Base-by-base conservation (phyloP, 2,329 filamentous ascomycete species). In the Botrytis sinoallii region DNA sequence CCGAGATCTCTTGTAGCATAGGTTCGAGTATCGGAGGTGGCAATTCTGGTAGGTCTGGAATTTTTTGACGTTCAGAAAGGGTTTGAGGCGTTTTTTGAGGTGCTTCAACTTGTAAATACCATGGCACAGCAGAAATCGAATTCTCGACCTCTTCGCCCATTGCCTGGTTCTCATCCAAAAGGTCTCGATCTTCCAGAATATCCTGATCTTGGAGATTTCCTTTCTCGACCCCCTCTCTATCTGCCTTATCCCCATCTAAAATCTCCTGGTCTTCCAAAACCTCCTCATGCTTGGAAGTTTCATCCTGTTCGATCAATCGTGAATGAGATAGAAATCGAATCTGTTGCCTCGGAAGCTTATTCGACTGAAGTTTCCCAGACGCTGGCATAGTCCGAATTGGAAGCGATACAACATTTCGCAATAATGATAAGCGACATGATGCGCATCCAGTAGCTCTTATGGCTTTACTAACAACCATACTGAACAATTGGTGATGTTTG, bases 101-200 rank as follows among this genome's bases (percentile, higher is more conserved):
- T 9, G 83, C 79, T 75, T 93, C 88, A 77, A 93, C 90, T 80
- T 96, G 90, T 42, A 97, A 89, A 82, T 98, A 98, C 96, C 96
- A 98, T 9, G 93, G 93, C 12, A 90, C 72, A 29, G 75, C 60
- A n/a, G 78, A 75, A 18, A 65, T 35, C 35, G 70, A 59, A 38
- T 75, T 69, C 73, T 77, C 75, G 44, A 77, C 66, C 25, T 75
- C 74, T 66, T 74, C 75, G 29, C 74, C 72, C 20, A 66, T 70
- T 73, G 78, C 75, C 60, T 69, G 55, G 35, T 72, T 60, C 38
- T 72, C 64, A 66, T 38, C 22, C 20, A 32, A 44, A 38, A 48
- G 40, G 22, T 73, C 57, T 38, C 16, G 42, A 38, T 60, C 63
- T 44, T 68, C 55, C 25, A 52, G 3, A 25, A 48, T 16, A 16